Base-by-base conservation (phyloP, 1,284 basidiomycete genomes). In the Naganishia albida region DNA sequence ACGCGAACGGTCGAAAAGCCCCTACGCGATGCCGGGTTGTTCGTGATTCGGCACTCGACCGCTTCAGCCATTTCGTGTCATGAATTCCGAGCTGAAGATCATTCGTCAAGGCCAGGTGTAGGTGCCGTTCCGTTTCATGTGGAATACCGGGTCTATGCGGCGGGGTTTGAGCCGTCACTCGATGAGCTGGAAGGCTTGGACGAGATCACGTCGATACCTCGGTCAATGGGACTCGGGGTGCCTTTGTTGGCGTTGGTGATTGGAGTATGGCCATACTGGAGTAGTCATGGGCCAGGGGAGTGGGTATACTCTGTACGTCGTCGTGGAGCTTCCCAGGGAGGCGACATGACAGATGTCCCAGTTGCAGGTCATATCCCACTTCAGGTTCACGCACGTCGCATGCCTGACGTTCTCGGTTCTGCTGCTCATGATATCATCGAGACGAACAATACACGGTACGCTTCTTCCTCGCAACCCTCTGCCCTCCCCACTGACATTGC, bases 61-160 rank as follows among this genome's bases (percentile, higher is more conserved):
- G 10, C 55, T 16, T 12, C 44, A 16, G n/a, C 12, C 7, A 23
- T 38, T 12, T 16, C 43, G 16, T 2, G 8, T 10, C 23, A 16
- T 20, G 16, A 15, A 28, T 4, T 7, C 3, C 7, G 57, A 49
- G 46, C 39, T 50, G 56, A 10, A 12, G 46, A 12, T 10, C 10
- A 4, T 34, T 34, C 34, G 10, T 10, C 10, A 10, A 34, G 34
- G 18, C 8, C 16, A 10, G 57, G 26, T 10, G n/a, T 2, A 6
- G 34, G 12, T 7, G 30, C 4, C 10, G 20, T 25, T 16, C 34
- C 46, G 20, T 7, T 60, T n/a, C 57, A 50, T 2, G 57, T 60
- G 20, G 57, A 60, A 39, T 60, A 50, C 23, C 57, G 57, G 3
- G 57, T 60, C 30, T 50, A 60, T 18, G 30, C 57, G 0, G 7